Conservation (phyloP, 2,329 filamentous ascomycete species). For the Aspergillus nomiae region DNA sequence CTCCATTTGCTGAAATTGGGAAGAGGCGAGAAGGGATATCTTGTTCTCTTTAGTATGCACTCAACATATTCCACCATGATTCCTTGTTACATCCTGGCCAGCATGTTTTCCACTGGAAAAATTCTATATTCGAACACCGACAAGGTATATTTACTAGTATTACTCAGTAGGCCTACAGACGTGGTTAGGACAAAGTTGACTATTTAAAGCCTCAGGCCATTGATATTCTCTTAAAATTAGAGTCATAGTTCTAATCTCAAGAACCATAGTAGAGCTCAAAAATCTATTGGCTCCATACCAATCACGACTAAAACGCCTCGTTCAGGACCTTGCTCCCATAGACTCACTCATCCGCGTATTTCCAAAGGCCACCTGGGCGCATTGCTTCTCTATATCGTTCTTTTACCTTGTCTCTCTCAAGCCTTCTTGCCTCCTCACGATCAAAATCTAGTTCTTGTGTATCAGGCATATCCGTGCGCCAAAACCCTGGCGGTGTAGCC, state of each 20-base stretch:
- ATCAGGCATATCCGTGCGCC: slow-evolving; percentile 83
- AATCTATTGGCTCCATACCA: neutral
- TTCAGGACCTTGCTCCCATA: neutral
- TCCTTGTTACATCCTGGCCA: neutral
- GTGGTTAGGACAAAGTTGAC: neutral
- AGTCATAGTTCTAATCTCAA: neutral
- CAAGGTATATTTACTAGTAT: neutral
- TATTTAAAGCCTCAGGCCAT: neutral
- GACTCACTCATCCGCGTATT: slow-evolving; percentile 74
- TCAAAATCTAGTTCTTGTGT: slow-evolving; percentile 78
- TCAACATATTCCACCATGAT: neutral
- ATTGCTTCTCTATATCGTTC: slow-evolving; percentile 81
- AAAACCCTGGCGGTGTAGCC: slow-evolving; percentile 81
- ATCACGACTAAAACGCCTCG: neutral
- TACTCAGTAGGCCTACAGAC: neutral
- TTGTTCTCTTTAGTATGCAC: neutral
- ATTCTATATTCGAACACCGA: neutral
- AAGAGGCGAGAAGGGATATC: neutral
- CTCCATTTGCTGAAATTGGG: slow-evolving; percentile 5
- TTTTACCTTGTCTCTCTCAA: slow-evolving; percentile 66
- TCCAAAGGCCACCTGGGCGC: slow-evolving; percentile 72
- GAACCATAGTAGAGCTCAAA: neutral
- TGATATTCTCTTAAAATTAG: neutral
- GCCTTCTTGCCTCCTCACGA: slow-evolving; percentile 63
- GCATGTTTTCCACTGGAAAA: neutral